Evolutionary conservation across 805 yeast genomes (phyloP).

Genomic region (Candida takata): DNA sequence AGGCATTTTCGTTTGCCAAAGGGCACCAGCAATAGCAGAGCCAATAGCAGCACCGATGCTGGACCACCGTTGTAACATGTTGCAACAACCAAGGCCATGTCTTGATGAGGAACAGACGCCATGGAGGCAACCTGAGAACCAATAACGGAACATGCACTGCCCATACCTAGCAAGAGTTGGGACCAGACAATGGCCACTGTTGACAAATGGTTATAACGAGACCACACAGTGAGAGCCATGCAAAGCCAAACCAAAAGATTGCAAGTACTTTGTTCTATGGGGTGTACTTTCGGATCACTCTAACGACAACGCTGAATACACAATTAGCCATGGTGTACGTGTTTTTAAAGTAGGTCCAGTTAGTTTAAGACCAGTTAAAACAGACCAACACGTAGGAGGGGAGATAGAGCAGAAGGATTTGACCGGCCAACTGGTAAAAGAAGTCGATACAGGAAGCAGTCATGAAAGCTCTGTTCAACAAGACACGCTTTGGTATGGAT

Average conservation of each 20-base stretch:
- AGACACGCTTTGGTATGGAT: conserved; percentile 30
- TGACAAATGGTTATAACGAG: conserved; percentile 19
- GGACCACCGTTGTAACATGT: conserved; percentile 27
- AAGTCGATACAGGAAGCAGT: conserved; percentile 29
- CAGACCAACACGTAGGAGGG: conserved; percentile 30
- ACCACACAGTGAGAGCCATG: conserved; percentile 27
- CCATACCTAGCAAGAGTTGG: conserved; percentile 32
- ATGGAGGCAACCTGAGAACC: conserved; percentile 32
- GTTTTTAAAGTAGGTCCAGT: conserved; percentile 35
- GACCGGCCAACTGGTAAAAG: conserved; percentile 27
- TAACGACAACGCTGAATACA: conserved; percentile 32
- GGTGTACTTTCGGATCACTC: conserved; percentile 29
- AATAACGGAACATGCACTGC: conserved; percentile 32
- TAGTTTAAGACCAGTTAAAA: conserved; percentile 23
- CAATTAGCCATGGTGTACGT: conserved; percentile 31
- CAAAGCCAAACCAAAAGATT: conserved; percentile 28
- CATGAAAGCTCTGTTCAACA: conserved; percentile 32
- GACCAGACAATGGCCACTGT: conserved; percentile 25
- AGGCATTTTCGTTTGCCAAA: conserved; percentile 29
- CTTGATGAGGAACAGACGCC: conserved; percentile 37
- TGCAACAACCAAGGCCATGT: conserved; percentile 34
- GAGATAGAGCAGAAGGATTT: conserved; percentile 25
- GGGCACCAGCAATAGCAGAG: conserved; percentile 32
- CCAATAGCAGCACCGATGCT: conserved; percentile 35
- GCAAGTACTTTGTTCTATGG: conserved; percentile 32